phyloP scores from a whole-genome alignment of 129 eudicot genomes.

The Solidago caesia region DNA sequence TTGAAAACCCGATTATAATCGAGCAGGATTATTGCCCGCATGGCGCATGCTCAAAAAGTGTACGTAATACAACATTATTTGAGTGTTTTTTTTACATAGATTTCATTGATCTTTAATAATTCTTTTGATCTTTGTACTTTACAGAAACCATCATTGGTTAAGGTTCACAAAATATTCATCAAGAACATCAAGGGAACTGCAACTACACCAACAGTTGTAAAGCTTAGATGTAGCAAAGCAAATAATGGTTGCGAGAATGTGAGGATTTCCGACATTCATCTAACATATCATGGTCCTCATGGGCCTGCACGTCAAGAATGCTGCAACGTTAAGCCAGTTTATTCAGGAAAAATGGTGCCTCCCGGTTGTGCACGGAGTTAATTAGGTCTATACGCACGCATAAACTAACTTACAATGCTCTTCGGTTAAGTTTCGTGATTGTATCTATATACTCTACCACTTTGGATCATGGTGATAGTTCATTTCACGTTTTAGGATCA shows the following conservation, averaged over 20 bases:
- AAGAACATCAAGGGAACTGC: conserved; percentile 51
- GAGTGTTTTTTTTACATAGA: too few relatives aligned
- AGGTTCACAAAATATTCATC: conserved; percentile 46
- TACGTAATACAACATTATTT: conserved; percentile 23
- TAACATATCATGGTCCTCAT: conserved; percentile 35
- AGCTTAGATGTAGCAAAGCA: conserved; percentile 48
- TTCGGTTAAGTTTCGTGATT: conserved; percentile 2
- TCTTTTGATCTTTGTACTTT: not conserved
- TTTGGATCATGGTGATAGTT: too few relatives aligned
- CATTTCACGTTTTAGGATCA: too few relatives aligned
- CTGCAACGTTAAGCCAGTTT: conserved; percentile 43
- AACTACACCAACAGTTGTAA: conserved; percentile 34
- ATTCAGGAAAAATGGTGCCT: conserved; percentile 42
- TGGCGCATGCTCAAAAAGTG: conserved; percentile 27
- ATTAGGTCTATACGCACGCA: not conserved
- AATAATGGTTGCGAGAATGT: conserved; percentile 52
- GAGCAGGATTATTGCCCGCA: conserved; percentile 75
- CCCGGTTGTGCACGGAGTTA: conserved; percentile 20
- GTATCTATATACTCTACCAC: too few relatives aligned
- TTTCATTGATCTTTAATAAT: too few relatives aligned
- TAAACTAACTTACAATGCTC: not conserved
- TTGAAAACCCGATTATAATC: conserved; percentile 41
- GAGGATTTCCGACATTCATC: conserved; percentile 44
- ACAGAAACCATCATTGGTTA: conserved; percentile 55
- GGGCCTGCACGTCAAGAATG: conserved; percentile 49